Evolutionary conservation across 2,329 filamentous ascomycete species (phyloP).

Genomic region (Colletotrichum graminicola): DNA sequence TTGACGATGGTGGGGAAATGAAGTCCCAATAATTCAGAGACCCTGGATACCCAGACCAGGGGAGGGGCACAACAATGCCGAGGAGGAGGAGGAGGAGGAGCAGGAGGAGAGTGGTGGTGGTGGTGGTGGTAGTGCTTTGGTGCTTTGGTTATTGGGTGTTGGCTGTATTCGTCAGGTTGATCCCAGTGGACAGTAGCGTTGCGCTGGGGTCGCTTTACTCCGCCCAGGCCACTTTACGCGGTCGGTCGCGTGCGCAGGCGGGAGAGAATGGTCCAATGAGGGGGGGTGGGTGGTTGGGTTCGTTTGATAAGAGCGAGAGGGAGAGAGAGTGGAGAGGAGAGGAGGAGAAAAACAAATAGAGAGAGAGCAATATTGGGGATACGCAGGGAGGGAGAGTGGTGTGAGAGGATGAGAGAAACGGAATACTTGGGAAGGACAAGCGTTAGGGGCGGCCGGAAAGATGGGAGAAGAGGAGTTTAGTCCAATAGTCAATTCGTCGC

Average conservation of each 20-base stretch:
- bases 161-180: conserved; percentile 36
- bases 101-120: conserved; percentile 1
- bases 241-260: conserved; percentile 40
- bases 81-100: conserved; percentile 12
- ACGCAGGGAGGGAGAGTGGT: neutral
- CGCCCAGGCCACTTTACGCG: conserved; percentile 41
- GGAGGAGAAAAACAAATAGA: neutral
- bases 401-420: neutral
- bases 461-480: neutral
- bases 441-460: neutral
- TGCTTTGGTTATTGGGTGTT: conserved; percentile 6
- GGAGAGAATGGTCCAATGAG: conserved; percentile 27
- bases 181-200: conserved; percentile 32
- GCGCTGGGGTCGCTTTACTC: conserved; percentile 40
- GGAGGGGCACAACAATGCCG: conserved; percentile 36
- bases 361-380: neutral
- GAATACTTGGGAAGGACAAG: neutral
- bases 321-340: neutral
- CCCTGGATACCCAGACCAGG: conserved; percentile 41
- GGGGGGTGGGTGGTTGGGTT: neutral
- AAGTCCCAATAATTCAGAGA: conserved; percentile 43
- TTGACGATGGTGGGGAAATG: conserved; percentile 44
- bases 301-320: conserved; percentile 19
- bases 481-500: neutral
- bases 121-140: conserved; percentile 5